These are phyloP conservation scores for Naganishia friedmannii DNA, from an alignment of 768 basidiomycete species.

Conservation along the genomic window DNA sequence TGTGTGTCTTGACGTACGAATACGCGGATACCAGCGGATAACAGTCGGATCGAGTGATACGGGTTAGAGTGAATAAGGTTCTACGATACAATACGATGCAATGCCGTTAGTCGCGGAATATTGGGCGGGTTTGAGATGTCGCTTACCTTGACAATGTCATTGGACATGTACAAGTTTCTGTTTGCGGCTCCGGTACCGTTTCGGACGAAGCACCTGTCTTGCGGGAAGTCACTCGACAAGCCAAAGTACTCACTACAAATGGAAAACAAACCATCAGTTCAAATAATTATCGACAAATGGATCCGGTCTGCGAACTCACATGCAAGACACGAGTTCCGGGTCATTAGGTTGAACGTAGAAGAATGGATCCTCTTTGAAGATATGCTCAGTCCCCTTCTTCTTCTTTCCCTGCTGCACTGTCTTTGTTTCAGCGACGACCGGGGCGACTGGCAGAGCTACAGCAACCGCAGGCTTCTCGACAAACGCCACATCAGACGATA, in stretches of 20 bases:
- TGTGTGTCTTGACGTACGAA: conserved; percentile 82
- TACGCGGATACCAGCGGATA: conserved; percentile 89
- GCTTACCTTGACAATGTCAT: conserved; percentile 68
- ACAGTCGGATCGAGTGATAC: conserved; percentile 76
- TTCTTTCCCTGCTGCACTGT: conserved; percentile 29
- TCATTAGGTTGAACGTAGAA: conserved; percentile 73
- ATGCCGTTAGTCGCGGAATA: background rate
- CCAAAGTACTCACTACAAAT: conserved; percentile 65
- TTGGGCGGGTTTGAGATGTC: background rate
- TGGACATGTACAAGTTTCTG: conserved; percentile 83
- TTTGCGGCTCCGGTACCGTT: conserved; percentile 61
- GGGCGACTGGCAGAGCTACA: conserved; percentile 56
- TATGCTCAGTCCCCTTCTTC: conserved; percentile 46
- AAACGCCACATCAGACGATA: conserved; percentile 23
- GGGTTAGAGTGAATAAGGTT: conserved; percentile 75
- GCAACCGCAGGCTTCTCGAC: conserved; percentile 57
- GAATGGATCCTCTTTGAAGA: conserved; percentile 87
- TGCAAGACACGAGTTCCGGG: conserved; percentile 66
- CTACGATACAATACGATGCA: conserved; percentile 31
- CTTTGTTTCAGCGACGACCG: conserved; percentile 33
- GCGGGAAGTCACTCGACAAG: conserved; percentile 69
- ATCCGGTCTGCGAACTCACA: conserved; percentile 57
- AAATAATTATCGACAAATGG: background rate
- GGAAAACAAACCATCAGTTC: background rate
- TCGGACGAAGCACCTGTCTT: conserved; percentile 74